Evolutionary conservation across 495 filamentous ascomycete genomes (phyloP).

Genomic region (Xeromyces bisporus): DNA sequence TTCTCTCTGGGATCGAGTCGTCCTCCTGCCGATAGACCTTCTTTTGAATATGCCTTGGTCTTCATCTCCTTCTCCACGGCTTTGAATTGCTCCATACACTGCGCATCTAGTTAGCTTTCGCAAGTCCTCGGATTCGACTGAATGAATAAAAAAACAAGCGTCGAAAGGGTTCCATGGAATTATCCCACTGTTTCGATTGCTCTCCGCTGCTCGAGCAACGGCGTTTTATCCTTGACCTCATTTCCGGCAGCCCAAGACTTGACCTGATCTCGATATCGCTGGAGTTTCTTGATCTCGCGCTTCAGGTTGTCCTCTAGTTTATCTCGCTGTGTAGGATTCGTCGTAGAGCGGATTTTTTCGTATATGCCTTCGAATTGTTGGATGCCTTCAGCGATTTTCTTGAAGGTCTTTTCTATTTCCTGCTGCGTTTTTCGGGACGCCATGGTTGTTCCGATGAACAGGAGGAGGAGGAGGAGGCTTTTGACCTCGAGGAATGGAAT

Average conservation of each 20-base stretch:
- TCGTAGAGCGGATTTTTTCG: conserved; percentile 84
- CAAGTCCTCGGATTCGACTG: neutral
- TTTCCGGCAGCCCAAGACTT: conserved; percentile 95
- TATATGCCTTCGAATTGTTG: conserved; percentile 79
- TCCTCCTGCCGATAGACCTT: conserved; percentile 74
- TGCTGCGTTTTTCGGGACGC: conserved; percentile 87
- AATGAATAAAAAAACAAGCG: too few species aligned
- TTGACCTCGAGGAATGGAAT: neutral
- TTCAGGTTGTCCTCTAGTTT: conserved; percentile 95
- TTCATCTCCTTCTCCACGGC: conserved; percentile 99
- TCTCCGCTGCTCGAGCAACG: conserved; percentile 79
- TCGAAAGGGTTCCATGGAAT: conserved; percentile 1
- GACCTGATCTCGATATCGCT: conserved; percentile 92
- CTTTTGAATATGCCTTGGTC: conserved; percentile 98
- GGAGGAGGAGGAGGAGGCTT: conserved; percentile 3
- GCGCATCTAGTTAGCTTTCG: conserved; percentile 15
- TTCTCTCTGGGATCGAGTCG: conserved; percentile 92
- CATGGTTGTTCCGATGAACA: conserved; percentile 38
- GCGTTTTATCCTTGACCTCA: conserved; percentile 98
- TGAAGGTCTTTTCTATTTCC: conserved; percentile 97
- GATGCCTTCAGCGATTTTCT: conserved; percentile 89
- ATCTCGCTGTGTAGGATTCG: conserved; percentile 89
- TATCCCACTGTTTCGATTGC: conserved; percentile 76
- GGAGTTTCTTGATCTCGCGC: conserved; percentile 98
- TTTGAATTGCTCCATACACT: conserved; percentile 99